Evolutionary conservation across 805 yeast species (phyloP), one percentile per base, ranked within the genome.

Genomic region (Candida berthetii): DNA sequence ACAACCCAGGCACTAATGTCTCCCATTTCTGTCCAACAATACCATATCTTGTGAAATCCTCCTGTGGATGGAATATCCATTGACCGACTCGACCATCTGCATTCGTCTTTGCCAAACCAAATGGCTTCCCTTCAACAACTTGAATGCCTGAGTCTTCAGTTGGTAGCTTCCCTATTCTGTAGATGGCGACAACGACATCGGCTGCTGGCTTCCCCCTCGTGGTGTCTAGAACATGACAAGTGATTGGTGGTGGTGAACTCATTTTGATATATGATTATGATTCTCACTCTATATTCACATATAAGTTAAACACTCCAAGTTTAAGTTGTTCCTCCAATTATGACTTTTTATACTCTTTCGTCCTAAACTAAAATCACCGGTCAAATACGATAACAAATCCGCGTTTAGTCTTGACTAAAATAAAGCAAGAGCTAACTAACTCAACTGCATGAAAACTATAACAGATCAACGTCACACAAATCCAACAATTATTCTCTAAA

Each of bases 181-280:
- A 76, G 31, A 84, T 64, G 24, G 80, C 80, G 55, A 93, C 86
- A 3, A 70, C 64, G n/a, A 90, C 90, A n/a, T 70, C 72, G 0
- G 64, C 57, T 1, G 96, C 96, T 1, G 98, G 98, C 45, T 68
- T 72, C 1, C 98, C 98, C 7, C 70, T 62, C 9, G 85, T 80
- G 7, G 96, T 89, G 55, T 90, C 96, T 18, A 90, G 69, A 9
- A 90, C 76, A 60, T 90, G 98, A 65, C 97, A 90, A 3, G 96
- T 89, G 32, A 89, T 76, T 35, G 91, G 91, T n/a, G 58, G 54
- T 59, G 54, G 52, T 5, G 29, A 7, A 8, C 24, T 22, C 24
- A 22, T 22, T 8, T n/a, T n/a, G n/a, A n/a, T n/a, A n/a, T n/a
- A n/a, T n/a, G n/a, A n/a, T n/a, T n/a, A n/a, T n/a, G n/a, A n/a